Evolutionary conservation across 495 filamentous ascomycete genomes (phyloP).

Genomic region (Xylona heveae): DNA sequence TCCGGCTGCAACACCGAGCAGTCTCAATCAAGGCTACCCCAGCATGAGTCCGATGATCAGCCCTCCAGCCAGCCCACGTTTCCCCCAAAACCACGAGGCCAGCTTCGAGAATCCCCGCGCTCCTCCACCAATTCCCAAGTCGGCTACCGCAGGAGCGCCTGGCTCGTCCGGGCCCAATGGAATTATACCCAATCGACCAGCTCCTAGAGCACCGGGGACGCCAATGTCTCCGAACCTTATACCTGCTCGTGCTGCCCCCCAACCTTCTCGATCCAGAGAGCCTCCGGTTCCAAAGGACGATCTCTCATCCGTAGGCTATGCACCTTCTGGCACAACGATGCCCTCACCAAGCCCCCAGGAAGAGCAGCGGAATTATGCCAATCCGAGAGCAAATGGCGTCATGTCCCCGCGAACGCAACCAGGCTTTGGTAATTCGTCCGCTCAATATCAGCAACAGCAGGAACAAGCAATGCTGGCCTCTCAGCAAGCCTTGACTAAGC

Average conservation of each 20-base stretch:
- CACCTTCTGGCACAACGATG: constrained; percentile 15
- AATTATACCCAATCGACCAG: constrained; percentile 40
- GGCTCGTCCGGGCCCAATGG: constrained; percentile 23
- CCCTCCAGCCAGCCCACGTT: constrained; percentile 76
- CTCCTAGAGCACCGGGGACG: constrained; percentile 36
- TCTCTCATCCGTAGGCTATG: constrained; percentile 13
- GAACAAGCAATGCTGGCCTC: constrained; percentile 56
- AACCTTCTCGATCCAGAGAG: constrained; percentile 10
- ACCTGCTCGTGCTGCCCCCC: constrained; percentile 20
- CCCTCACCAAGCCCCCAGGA: constrained; percentile 15
- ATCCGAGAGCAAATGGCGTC: constrained; percentile 20
- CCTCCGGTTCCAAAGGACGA: constrained; percentile 11
- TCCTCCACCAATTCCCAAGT: constrained; percentile 68
- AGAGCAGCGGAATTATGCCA: constrained; percentile 21
- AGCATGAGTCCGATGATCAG: constrained; percentile 45
- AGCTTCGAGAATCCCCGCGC: constrained; percentile 96
- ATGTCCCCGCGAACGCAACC: constrained; percentile 14
- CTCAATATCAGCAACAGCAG: constrained; percentile 70
- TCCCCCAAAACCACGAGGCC: constrained; percentile 72
- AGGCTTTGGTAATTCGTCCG: constrained; percentile 18
- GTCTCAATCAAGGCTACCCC: constrained; percentile 18
- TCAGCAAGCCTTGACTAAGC: constrained; percentile 38
- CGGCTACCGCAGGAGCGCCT: constrained; percentile 10
- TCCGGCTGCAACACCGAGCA: background rate
- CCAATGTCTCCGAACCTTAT: constrained; percentile 12